A percentile compares a stretch with the other conserved stretches of the same genome.
Conservation (phyloP, 192 early-diverging fungal species). For the Diversispora eburnea region DNA sequence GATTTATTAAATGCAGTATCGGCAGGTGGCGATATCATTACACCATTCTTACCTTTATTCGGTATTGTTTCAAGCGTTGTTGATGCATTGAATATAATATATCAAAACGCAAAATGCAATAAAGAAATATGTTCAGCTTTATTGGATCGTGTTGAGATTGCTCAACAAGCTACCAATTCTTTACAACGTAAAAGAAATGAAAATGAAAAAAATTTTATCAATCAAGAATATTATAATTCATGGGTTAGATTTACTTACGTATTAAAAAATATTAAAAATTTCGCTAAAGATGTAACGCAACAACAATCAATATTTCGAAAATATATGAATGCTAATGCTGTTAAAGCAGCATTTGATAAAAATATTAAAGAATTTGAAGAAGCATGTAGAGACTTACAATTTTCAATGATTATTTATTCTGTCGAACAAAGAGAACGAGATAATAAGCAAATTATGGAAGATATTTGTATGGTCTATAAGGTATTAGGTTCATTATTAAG, state of each 20-base stretch:
- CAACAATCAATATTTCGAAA: neutral
- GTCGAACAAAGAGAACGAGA: slow-evolving; percentile 8
- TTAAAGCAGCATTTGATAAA: neutral
- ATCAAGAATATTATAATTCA: slow-evolving; percentile 14
- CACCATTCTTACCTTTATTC: neutral
- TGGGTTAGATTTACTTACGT: slow-evolving; percentile 1
- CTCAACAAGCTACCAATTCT: neutral
- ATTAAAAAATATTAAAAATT: slow-evolving; percentile 9
- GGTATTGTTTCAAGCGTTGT: neutral
- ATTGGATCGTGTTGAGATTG: neutral
- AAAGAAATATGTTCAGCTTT: slow-evolving; percentile 14
- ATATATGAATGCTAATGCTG: slow-evolving; percentile 1
- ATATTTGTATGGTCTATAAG: neutral
- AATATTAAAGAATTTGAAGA: neutral
- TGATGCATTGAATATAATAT: neutral
- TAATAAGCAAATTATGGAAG: neutral
- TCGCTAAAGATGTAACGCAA: slow-evolving; percentile 8
- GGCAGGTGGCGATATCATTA: neutral
- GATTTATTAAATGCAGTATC: too few species aligned
- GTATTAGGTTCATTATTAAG: neutral
- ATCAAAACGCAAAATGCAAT: slow-evolving; percentile 3
- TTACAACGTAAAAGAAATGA: neutral
- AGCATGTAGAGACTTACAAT: neutral
- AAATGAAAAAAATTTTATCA: slow-evolving; percentile 5
- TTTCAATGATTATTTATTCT: neutral